phyloP scores from a whole-genome alignment of 768 basidiomycete species.

The Boletales sp. region DNA sequence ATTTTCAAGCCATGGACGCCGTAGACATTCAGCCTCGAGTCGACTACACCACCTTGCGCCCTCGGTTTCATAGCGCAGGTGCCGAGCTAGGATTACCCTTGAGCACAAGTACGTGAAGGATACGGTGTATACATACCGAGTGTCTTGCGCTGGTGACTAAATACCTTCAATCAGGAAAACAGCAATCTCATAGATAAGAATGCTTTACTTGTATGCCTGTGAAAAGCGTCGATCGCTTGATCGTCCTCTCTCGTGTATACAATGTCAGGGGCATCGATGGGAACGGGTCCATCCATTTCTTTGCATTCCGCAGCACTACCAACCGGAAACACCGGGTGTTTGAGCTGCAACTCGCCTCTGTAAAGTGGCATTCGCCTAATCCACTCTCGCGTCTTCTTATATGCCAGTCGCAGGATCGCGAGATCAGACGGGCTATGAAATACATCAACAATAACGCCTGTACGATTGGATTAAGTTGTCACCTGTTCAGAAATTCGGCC shows the following conservation, averaged over 20 bases:
- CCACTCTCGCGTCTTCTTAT: slow-evolving; percentile 27
- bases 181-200: neutral
- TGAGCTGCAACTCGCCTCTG: slow-evolving; percentile 29
- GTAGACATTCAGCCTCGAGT: slow-evolving; percentile 60
- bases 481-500: slow-evolving; percentile 46
- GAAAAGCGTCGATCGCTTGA: slow-evolving; percentile 29
- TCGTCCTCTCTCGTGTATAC: slow-evolving; percentile 34
- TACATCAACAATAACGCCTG: neutral
- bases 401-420: slow-evolving; percentile 22
- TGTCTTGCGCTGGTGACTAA: slow-evolving; percentile 32
- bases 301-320: slow-evolving; percentile 27
- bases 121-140: slow-evolving; percentile 19
- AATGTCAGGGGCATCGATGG: slow-evolving; percentile 28
- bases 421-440: slow-evolving; percentile 23
- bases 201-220: slow-evolving; percentile 16
- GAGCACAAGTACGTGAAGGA: neutral
- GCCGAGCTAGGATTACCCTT: slow-evolving; percentile 40
- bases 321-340: slow-evolving; percentile 14
- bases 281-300: slow-evolving; percentile 14
- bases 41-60: slow-evolving; percentile 57
- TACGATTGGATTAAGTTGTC: neutral
- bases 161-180: neutral
- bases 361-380: slow-evolving; percentile 40
- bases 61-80: slow-evolving; percentile 68
- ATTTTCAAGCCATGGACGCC: slow-evolving; percentile 57